phyloP scores from a whole-genome alignment of 2,329 filamentous ascomycete species.

The Bertia moriformis region DNA sequence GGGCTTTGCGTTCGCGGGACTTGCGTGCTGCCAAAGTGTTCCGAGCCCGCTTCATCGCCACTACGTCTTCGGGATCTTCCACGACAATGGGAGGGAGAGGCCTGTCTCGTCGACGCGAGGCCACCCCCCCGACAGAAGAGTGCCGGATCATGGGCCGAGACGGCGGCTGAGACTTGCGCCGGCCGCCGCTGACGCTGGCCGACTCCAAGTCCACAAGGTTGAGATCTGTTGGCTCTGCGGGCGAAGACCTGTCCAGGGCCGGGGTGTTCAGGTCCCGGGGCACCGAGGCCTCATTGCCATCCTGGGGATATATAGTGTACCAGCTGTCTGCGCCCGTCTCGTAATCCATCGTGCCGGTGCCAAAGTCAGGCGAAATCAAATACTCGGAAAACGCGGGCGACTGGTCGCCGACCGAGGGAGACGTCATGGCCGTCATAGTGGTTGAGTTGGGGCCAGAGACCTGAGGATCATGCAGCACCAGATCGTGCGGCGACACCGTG shows the following conservation, averaged over 20 bases:
- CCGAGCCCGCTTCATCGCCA: conserved; percentile 83
- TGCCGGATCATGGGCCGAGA: conserved; percentile 43
- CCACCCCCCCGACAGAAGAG: conserved; percentile 57
- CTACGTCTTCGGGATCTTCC: conserved; percentile 56
- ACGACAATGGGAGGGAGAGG: conserved; percentile 66
- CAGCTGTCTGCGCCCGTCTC: conserved; percentile 45
- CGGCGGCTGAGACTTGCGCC: conserved; percentile 20
- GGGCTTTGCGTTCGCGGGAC: conserved; percentile 74
- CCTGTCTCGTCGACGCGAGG: conserved; percentile 64
- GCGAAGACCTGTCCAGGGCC: conserved; percentile 10
- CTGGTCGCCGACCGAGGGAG: conserved; percentile 64
- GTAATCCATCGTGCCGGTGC: conserved; percentile 37
- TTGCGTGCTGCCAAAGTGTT: conserved; percentile 91
- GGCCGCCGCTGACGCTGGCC: conserved; percentile 23
- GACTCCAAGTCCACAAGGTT: conserved; percentile 7
- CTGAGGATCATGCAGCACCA: conserved; percentile 55
- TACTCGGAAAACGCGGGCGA: conserved; percentile 60
- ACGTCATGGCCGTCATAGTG: conserved; percentile 71
- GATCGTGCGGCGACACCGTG: conserved; percentile 75
- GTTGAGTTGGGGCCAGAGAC: conserved; percentile 70
- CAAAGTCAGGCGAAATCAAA: conserved; percentile 67
- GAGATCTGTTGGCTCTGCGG: conserved; percentile 2
- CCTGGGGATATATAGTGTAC: conserved; percentile 59
- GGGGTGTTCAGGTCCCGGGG: conserved; percentile 6
- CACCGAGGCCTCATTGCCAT: conserved; percentile 14